Evolutionary conservation across 306 rosid species (phyloP).

Genomic region (Dalbergia cultrata): DNA sequence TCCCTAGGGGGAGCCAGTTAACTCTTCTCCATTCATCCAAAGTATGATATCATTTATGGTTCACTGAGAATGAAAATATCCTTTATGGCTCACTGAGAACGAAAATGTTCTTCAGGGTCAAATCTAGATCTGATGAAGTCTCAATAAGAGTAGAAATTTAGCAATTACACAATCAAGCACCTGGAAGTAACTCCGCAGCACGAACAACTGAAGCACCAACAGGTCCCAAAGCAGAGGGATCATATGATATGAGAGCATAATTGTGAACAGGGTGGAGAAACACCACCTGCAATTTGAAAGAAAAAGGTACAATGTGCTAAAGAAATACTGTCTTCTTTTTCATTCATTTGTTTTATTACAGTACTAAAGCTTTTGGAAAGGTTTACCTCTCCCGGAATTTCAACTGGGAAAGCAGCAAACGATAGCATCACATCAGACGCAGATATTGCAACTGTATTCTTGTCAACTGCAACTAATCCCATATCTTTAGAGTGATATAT

Average conservation of each 20-base stretch:
- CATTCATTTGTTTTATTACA: constrained; percentile 29
- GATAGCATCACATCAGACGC: constrained; percentile 91
- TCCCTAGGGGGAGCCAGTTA: constrained; percentile 10
- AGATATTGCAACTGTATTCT: constrained; percentile 91
- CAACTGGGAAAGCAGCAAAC: constrained; percentile 95
- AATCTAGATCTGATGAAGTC: neutral
- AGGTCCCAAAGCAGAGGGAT: constrained; percentile 91
- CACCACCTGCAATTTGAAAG: constrained; percentile 70
- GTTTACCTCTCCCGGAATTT: constrained; percentile 95
- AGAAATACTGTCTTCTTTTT: constrained; percentile 4
- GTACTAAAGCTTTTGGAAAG: constrained; percentile 36
- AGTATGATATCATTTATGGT: neutral
- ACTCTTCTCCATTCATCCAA: constrained; percentile 20
- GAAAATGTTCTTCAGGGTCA: constrained; percentile 16
- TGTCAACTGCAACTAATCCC: constrained; percentile 92
- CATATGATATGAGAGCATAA: constrained; percentile 91
- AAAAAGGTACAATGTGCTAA: constrained; percentile 32
- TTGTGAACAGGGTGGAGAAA: constrained; percentile 98
- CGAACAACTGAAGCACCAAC: constrained; percentile 81
- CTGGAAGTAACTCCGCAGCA: constrained; percentile 95
- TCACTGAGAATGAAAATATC: neutral
- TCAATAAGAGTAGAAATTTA: constrained; percentile 13
- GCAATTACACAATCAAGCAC: constrained; percentile 48
- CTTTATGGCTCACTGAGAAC: neutral
- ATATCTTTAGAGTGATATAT: constrained; percentile 79